phyloP scores from a whole-genome alignment of 805 yeast genomes.

The Alloascoidea hylecoeti region DNA sequence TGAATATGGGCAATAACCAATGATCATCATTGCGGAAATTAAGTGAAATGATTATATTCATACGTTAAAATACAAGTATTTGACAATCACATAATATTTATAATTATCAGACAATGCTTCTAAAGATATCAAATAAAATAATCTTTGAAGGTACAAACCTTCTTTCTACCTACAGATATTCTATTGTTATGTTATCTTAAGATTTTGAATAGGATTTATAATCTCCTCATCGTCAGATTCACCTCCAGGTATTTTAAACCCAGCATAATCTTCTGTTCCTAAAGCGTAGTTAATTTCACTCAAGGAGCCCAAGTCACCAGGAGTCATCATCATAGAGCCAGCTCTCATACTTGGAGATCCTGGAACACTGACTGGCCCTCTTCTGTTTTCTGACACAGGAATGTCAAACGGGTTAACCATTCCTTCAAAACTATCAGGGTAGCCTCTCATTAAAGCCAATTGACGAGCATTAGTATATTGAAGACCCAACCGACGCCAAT shows the following conservation, averaged over 20 bases:
- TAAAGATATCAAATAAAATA: no score
- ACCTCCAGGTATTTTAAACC: constrained; percentile 21
- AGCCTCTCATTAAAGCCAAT: constrained; percentile 83
- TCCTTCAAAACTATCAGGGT: constrained; percentile 62
- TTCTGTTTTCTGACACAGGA: constrained; percentile 36
- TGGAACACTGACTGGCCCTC: constrained; percentile 92
- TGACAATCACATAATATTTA: no score
- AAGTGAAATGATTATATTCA: no score
- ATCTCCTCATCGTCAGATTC: constrained; percentile 20
- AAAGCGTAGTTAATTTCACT: constrained; percentile 74
- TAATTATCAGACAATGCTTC: no score
- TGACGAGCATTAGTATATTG: constrained; percentile 96
- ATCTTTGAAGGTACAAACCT: no score
- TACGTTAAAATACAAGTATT: no score
- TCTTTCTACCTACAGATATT: no score
- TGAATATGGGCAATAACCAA: no score
- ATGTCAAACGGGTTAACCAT: constrained; percentile 21
- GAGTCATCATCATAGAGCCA: constrained; percentile 72
- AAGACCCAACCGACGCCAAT: constrained; percentile 97
- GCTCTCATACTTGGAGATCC: constrained; percentile 93
- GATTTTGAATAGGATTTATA: no score
- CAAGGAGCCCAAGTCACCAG: constrained; percentile 91
- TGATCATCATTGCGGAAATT: no score
- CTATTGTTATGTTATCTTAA: no score
- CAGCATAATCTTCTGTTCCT: constrained; percentile 58